Evolutionary conservation across 1,284 basidiomycete species (phyloP), one percentile per base, ranked within the genome.

Genomic region (Papiliotrema fonsecae): DNA sequence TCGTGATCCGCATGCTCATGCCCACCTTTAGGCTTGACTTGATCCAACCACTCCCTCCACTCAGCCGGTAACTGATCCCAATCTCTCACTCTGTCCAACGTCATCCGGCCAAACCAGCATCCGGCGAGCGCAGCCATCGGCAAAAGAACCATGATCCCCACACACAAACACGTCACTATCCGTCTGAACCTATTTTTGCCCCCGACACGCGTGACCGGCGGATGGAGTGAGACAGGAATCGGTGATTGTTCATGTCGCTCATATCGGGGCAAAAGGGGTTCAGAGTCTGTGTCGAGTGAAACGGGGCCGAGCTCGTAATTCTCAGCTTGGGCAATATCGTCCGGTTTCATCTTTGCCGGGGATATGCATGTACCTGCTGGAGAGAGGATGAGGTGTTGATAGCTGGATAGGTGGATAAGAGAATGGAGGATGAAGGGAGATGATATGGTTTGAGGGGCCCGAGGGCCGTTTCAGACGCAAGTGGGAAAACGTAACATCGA

Each of bases 221-320:
- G 34, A 7, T 18, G 47, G 38, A 10, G 45, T 6, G 39, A 24
- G 6, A 22, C 6, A 39, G 14, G 26, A 34, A 50, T 5, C 35
- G 19, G 42, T 21, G 26, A 40, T 35, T 16, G 30, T 42, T 26
- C 22, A 42, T 47, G 56, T 24, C 37, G 38, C 21, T 56, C 53
- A 54, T 69, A 69, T n/a, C 58, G 56, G 2, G 71, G 70, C 14
- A 73, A 56, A 1, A 73, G 57, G 4, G 71, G 71, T 32, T 68
- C 65, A 10, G 50, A 19, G 35, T 54, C 54, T 3, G 52, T 47
- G 18, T 45, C 54, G 28, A 41, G 37, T 9, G 52, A 49, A 2
- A 60, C 5, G 40, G n/a, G 14, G 6, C 26, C 32, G 10, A 70
- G 64, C 55, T 70, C 66, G 37, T 56, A 64, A 41, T 58, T 60